Percentiles rank a stretch among this genome's conserved stretches.
Evolutionary conservation across 805 yeast species (phyloP).

Genomic region (Wickerhamiella spandovensis): DNA sequence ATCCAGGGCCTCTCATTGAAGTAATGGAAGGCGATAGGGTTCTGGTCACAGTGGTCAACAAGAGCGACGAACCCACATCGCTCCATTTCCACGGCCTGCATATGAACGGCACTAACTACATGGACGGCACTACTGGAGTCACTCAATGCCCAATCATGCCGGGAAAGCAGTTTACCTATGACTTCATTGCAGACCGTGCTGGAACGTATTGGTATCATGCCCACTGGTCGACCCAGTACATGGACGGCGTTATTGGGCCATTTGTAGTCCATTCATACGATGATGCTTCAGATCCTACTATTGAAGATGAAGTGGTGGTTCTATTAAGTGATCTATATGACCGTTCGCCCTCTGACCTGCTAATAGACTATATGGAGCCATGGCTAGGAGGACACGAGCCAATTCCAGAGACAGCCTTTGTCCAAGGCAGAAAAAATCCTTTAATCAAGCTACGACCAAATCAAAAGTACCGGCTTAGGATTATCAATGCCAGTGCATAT

Average conservation of each 20-base stretch:
- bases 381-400: conserved; percentile 29
- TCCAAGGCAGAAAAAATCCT: conserved; percentile 27
- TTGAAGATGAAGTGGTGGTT: conserved; percentile 25
- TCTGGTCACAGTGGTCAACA: conserved; percentile 29
- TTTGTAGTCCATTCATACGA: conserved; percentile 29
- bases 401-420: conserved; percentile 29
- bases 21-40: conserved; percentile 28
- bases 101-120: conserved; percentile 33
- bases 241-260: conserved; percentile 38
- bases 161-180: conserved; percentile 31
- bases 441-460: conserved; percentile 6
- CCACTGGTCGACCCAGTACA: conserved; percentile 34
- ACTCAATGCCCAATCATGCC: conserved; percentile 39
- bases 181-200: conserved; percentile 29
- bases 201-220: conserved; percentile 50
- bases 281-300: conserved; percentile 22
- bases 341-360: conserved; percentile 24
- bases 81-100: conserved; percentile 44
- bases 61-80: conserved; percentile 27
- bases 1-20: conserved; percentile 39
- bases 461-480: conserved; percentile 14
- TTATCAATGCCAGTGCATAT: conserved; percentile 25
- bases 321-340: conserved; percentile 32
- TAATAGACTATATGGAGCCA: conserved; percentile 29
- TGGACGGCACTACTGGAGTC: conserved; percentile 40